Percentiles rank a stretch among this genome's conserved stretches.
Evolutionary conservation across 2,329 filamentous ascomycete genomes (phyloP).

Genomic region (Boeremia lycopersici): DNA sequence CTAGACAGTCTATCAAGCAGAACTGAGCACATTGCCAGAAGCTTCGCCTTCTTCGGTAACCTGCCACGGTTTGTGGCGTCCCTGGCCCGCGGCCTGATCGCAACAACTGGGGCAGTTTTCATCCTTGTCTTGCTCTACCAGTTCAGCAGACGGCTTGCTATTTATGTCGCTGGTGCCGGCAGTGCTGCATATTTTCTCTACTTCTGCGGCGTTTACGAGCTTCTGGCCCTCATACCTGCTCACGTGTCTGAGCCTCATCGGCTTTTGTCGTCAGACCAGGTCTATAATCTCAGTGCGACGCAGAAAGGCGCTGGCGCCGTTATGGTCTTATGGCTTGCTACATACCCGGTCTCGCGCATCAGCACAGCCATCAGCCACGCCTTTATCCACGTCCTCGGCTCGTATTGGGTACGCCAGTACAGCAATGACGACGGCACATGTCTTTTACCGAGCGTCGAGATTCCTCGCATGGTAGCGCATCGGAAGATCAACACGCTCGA

Average conservation of each 20-base stretch:
- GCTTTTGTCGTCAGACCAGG: not conserved
- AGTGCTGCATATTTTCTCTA: slow-evolving; percentile 27
- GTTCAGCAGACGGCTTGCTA: slow-evolving; percentile 23
- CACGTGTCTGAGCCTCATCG: not conserved
- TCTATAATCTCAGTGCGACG: slow-evolving; percentile 14
- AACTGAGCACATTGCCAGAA: slow-evolving; percentile 28
- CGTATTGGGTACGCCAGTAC: slow-evolving; percentile 24
- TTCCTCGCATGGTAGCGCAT: slow-evolving; percentile 9
- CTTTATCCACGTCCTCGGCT: slow-evolving; percentile 12
- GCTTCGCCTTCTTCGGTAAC: slow-evolving; percentile 30
- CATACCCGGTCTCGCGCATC: slow-evolving; percentile 26
- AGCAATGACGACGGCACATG: slow-evolving; percentile 19
- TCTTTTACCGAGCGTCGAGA: slow-evolving; percentile 25
- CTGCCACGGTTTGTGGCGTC: slow-evolving; percentile 18
- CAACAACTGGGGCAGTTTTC: slow-evolving; percentile 12
- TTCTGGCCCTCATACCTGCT: slow-evolving; percentile 9
- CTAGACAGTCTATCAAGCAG: slow-evolving; percentile 27
- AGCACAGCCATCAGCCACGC: slow-evolving; percentile 18
- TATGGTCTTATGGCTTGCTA: slow-evolving; percentile 23
- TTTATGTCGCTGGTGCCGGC: slow-evolving; percentile 22
- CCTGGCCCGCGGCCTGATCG: slow-evolving; percentile 16
- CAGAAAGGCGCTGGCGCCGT: slow-evolving; percentile 24
- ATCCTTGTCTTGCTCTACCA: slow-evolving; percentile 24
- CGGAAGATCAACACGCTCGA: slow-evolving; percentile 1
- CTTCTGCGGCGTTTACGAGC: slow-evolving; percentile 20